Evolutionary conservation across 2,329 filamentous ascomycete species (phyloP).

Genomic region (Aspergillus tubingensis): DNA sequence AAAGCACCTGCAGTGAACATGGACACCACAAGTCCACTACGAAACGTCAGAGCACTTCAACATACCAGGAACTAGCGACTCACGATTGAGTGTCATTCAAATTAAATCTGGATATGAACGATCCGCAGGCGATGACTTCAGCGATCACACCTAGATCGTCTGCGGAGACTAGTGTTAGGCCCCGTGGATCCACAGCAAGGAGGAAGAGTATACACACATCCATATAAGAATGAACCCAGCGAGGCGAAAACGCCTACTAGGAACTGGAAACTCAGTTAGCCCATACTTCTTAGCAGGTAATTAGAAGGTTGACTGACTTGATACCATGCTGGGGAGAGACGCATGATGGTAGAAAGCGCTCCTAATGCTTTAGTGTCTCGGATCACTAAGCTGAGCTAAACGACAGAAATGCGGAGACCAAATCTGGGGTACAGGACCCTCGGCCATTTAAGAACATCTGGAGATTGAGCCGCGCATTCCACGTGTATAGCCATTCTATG

Average conservation of each 20-base stretch:
- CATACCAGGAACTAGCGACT: constrained; percentile 6
- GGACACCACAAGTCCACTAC: constrained; percentile 69
- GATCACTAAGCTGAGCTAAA: constrained; percentile 3
- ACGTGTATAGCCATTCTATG: constrained; percentile 5
- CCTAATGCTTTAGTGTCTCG: not conserved
- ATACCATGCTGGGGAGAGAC: constrained; percentile 59
- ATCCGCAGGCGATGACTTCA: constrained; percentile 52
- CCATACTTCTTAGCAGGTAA: not conserved
- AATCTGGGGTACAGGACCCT: constrained; percentile 20
- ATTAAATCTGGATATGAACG: constrained; percentile 36
- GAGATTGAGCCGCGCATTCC: constrained; percentile 22
- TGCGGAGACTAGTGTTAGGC: constrained; percentile 17
- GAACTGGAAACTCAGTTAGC: constrained; percentile 45
- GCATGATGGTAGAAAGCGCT: constrained; percentile 45
- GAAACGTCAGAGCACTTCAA: not conserved
- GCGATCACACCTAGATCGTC: constrained; percentile 63
- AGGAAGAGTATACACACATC: constrained; percentile 40
- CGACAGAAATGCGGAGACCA: constrained; percentile 20
- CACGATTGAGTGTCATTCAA: constrained; percentile 35
- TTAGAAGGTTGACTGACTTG: constrained; percentile 43
- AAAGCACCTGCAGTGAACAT: constrained; percentile 77
- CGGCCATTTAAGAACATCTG: constrained; percentile 25
- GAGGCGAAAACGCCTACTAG: constrained; percentile 61
- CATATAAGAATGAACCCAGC: constrained; percentile 59
- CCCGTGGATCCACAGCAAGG: not conserved